A percentile compares a stretch with the other conserved stretches of the same genome.
phyloP scores from a whole-genome alignment of 2,329 filamentous ascomycete species.

The Neofusicoccum cordaticola region DNA sequence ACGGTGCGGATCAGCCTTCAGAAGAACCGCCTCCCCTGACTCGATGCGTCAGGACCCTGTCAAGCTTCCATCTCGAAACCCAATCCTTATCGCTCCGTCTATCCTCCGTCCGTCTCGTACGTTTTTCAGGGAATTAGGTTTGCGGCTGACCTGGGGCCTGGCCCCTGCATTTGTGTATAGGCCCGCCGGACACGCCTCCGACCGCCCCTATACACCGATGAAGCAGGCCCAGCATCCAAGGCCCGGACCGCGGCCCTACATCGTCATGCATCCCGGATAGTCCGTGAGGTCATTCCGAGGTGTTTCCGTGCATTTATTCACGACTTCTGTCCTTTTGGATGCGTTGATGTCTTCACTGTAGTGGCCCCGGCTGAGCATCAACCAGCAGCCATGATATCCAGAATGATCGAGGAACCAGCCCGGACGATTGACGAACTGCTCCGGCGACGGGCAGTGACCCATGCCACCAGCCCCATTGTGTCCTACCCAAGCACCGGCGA shows the following conservation, averaged over 20 bases:
- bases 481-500: conserved; percentile 46
- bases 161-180: neutral
- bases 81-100: neutral
- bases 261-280: neutral
- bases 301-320: neutral
- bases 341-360: neutral
- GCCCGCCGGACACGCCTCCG: neutral
- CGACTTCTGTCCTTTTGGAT: neutral
- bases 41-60: no score
- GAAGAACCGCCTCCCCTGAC: neutral
- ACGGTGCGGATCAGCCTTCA: neutral
- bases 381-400: neutral
- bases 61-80: neutral
- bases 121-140: neutral
- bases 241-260: neutral
- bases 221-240: neutral
- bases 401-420: neutral
- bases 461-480: conserved; percentile 37
- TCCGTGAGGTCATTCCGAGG: neutral
- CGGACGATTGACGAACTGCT: conserved; percentile 41
- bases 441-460: conserved; percentile 33
- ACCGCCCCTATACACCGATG: neutral
- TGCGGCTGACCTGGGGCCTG: neutral
- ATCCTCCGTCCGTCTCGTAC: neutral
- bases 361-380: neutral